Base-by-base conservation (phyloP, 2,329 filamentous ascomycete genomes). In the Diaporthe capsici region DNA sequence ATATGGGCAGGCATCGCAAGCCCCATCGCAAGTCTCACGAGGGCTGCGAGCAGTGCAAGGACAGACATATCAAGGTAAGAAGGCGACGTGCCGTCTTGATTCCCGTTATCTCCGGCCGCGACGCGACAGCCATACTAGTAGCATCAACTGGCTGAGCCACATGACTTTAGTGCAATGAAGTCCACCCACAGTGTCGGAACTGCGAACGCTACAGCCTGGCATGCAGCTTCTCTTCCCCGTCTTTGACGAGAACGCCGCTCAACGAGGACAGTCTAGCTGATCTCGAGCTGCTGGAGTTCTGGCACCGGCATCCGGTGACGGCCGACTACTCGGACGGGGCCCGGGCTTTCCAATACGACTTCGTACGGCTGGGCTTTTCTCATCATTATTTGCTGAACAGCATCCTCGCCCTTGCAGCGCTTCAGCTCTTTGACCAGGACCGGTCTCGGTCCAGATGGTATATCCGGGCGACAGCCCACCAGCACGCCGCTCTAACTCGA, bases 301-400 rank as follows among this genome's bases (percentile, higher is more conserved):
- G 60, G 60, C 60, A 65, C 60, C 60, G 60, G n/a, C 13, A 47
- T 47, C 60, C 60, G 6, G 7, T 65, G 17, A 65, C 60, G 22
- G 60, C 60, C 20, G 60, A 65, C 39, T 65, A 44, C 39, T 65
- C 60, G 39, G 60, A 65, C 13, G 60, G 39, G 8, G 15, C 60
- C 9, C n/a, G 39, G 25, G 39, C 6, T 20, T 47, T 65, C 25
- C 39, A 65, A 47, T 65, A 65, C 39, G 60, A 65, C 17, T 65
- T 65, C 13, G 60, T 65, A 17, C 60, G 60, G 9, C 25, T 65
- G 39, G 60, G 60, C 2, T 47, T 65, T 9, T 65, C 60, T 5
- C 60, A 65, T 31, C 60, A 65, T 31, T 65, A 47, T n/a, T 13
- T 65, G 25, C 60, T 65, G 8, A 65, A 65, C 60, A 65, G 60